Conservation (phyloP, 1,284 basidiomycete species). For the Boletus semigastroideus region DNA sequence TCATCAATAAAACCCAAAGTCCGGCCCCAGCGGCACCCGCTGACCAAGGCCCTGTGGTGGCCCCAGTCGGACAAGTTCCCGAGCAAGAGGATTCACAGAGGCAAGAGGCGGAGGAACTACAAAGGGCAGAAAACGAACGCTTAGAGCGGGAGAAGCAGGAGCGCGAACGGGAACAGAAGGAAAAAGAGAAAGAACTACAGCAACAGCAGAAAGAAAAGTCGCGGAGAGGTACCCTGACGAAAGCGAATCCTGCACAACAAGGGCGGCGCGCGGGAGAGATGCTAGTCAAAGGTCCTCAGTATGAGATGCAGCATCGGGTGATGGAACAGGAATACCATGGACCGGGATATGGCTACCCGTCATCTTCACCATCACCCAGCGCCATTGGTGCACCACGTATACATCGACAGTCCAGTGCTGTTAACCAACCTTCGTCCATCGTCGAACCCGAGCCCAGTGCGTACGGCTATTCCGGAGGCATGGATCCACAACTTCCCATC, state of each 20-base stretch:
- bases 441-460: constrained; percentile 24
- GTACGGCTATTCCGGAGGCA: constrained; percentile 21
- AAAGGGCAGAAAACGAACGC: constrained; percentile 45
- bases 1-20: constrained; percentile 86
- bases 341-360: constrained; percentile 36
- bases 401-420: constrained; percentile 31
- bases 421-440: constrained; percentile 23
- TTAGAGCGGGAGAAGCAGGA: constrained; percentile 47
- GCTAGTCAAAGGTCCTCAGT: constrained; percentile 85
- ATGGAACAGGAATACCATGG: constrained; percentile 81
- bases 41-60: constrained; percentile 15
- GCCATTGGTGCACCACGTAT: constrained; percentile 30
- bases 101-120: constrained; percentile 46
- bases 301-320: constrained; percentile 89
- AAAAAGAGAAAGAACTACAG: constrained; percentile 39
- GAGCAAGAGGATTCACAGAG: constrained; percentile 37
- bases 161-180: constrained; percentile 43
- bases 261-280: constrained; percentile 77
- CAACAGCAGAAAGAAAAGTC: constrained; percentile 58
- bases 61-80: constrained; percentile 16
- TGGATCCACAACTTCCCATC: constrained; percentile 22
- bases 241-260: constrained; percentile 42
- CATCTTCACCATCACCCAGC: constrained; percentile 24
- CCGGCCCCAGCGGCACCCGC: constrained; percentile 36
- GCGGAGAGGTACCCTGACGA: constrained; percentile 56